A percentile compares a stretch with the other conserved stretches of the same genome.
phyloP scores from a whole-genome alignment of 345 rosid genomes.

The Lepidium didymum region DNA sequence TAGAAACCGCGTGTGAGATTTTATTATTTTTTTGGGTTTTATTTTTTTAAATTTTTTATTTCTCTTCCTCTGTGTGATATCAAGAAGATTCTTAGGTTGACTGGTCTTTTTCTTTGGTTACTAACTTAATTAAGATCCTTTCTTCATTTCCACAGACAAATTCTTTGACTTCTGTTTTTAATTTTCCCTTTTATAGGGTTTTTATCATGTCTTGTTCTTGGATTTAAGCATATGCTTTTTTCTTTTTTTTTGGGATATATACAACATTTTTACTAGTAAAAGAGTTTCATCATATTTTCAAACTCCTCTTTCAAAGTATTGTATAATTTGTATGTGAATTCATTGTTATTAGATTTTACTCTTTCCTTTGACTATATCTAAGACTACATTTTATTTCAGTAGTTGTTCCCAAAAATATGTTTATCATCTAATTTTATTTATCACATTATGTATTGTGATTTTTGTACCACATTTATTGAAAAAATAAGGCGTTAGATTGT shows the following conservation, averaged over 20 bases:
- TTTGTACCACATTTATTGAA: too few species aligned
- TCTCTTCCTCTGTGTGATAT: conserved; percentile 6
- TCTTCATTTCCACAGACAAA: conserved; percentile 32
- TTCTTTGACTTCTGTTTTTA: conserved; percentile 28
- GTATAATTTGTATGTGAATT: neutral
- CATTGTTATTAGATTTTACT: neutral
- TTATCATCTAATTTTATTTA: too few species aligned
- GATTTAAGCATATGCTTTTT: conserved; percentile 13
- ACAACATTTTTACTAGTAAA: neutral
- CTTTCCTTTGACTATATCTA: neutral
- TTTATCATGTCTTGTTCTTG: conserved; percentile 10
- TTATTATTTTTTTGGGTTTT: neutral
- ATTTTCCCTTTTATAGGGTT: neutral
- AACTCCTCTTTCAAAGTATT: neutral
- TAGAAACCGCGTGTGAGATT: conserved; percentile 31
- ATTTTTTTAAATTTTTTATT: neutral
- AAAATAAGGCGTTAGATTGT: too few species aligned
- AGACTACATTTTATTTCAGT: neutral
- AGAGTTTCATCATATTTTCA: neutral
- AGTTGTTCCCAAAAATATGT: neutral
- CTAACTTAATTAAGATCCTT: conserved; percentile 27
- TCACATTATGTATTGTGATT: too few species aligned
- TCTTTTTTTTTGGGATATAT: neutral
- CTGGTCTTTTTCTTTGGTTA: conserved; percentile 26
- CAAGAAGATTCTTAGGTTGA: conserved; percentile 31